Conservation (phyloP, 176 grass and related monocot genomes). For the Leersia perrieri region DNA sequence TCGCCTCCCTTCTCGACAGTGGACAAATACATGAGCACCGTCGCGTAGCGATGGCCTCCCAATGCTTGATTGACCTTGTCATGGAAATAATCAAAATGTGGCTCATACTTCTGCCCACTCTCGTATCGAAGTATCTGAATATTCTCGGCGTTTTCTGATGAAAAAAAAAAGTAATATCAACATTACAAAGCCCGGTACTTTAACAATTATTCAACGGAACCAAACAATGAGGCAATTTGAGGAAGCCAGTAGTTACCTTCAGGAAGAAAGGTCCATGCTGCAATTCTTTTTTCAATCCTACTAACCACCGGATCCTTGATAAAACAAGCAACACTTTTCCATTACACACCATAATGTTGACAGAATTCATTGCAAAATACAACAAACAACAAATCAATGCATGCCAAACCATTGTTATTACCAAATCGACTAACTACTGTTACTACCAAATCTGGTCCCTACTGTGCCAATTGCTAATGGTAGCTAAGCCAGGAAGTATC, state of each 20-base stretch:
- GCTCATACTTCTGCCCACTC: conserved; percentile 54
- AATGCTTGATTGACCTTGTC: conserved; percentile 48
- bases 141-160: conserved; percentile 57
- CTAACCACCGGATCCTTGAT: conserved; percentile 18
- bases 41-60: conserved; percentile 59
- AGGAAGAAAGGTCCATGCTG: conserved; percentile 60
- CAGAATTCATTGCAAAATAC: not conserved
- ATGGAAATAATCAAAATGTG: conserved; percentile 62
- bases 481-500: not conserved
- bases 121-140: conserved; percentile 60
- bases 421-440: not conserved
- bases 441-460: not conserved
- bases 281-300: conserved; percentile 50
- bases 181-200: not conserved
- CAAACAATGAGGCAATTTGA: not conserved
- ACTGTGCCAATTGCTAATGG: not conserved
- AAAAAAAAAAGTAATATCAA: not conserved
- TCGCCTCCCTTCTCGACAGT: conserved; percentile 55
- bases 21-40: conserved; percentile 70
- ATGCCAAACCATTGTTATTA: not conserved
- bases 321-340: not conserved
- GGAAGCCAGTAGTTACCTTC: conserved; percentile 36
- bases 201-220: not conserved
- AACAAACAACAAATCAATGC: not conserved
- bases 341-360: not conserved